A percentile compares a stretch with the other conserved stretches of the same genome.
Conservation (phyloP, 2,329 filamentous ascomycete species). For the Exophiala bonariae region DNA sequence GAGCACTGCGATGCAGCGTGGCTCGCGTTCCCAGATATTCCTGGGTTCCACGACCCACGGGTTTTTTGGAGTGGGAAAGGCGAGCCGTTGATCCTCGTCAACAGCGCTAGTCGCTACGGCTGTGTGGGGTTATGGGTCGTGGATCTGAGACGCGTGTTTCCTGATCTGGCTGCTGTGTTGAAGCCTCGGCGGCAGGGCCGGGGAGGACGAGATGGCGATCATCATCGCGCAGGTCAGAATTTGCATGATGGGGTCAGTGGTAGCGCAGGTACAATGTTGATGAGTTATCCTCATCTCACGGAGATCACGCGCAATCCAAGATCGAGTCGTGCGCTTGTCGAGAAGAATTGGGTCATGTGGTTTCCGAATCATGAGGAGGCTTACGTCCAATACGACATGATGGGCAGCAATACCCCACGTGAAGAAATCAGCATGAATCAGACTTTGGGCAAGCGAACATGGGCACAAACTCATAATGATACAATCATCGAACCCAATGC, state of each 20-base stretch:
- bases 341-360: slow-evolving; percentile 45
- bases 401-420: slow-evolving; percentile 1
- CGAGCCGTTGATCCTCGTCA: slow-evolving; percentile 40
- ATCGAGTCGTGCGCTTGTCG: slow-evolving; percentile 33
- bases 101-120: slow-evolving; percentile 34
- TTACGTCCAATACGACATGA: slow-evolving; percentile 40
- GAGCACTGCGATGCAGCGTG: slow-evolving; percentile 36
- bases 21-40: slow-evolving; percentile 36
- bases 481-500: too few relatives aligned
- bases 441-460: too few relatives aligned
- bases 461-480: too few relatives aligned
- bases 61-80: slow-evolving; percentile 42
- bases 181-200: neutral
- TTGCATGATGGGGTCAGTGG: too few relatives aligned
- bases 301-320: slow-evolving; percentile 41
- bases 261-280: slow-evolving; percentile 15
- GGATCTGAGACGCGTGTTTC: slow-evolving; percentile 30
- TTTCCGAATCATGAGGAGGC: slow-evolving; percentile 32
- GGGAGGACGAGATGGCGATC: neutral
- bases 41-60: slow-evolving; percentile 44
- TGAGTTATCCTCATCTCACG: slow-evolving; percentile 33
- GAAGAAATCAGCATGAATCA: neutral
- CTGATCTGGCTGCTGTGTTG: slow-evolving; percentile 11
- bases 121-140: slow-evolving; percentile 37
- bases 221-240: too few relatives aligned